Evolutionary conservation across 2,329 filamentous ascomycete genomes (phyloP).

Genomic region (Fusarium oligoseptatum): DNA sequence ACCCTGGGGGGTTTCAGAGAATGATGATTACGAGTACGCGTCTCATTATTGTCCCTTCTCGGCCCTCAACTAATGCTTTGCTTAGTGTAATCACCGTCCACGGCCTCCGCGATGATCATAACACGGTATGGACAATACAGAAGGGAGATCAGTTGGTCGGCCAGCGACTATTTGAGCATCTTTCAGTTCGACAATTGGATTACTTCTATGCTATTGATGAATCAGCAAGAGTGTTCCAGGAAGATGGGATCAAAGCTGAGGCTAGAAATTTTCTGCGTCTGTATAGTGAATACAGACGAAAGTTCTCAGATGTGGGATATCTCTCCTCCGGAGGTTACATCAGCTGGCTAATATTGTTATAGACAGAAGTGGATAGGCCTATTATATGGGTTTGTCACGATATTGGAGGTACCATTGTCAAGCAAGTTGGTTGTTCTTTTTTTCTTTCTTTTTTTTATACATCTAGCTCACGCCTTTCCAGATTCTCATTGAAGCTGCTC

Average conservation of each 20-base stretch:
- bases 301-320: not conserved
- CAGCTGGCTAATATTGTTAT: not conserved
- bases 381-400: constrained; percentile 9
- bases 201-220: not conserved
- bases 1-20: not conserved
- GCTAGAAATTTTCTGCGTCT: not conserved
- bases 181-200: not conserved
- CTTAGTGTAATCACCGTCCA: constrained; percentile 24
- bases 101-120: constrained; percentile 22
- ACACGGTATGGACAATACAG: constrained; percentile 8
- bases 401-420: constrained; percentile 8
- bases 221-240: not conserved
- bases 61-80: not conserved
- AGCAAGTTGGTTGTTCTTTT: not conserved
- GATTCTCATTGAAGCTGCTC: not conserved
- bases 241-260: not conserved
- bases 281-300: not conserved
- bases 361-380: not conserved
- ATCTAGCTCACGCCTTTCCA: not conserved
- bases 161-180: not conserved
- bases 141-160: not conserved
- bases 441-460: no score
- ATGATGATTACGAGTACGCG: constrained; percentile 10
- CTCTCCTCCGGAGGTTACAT: not conserved
- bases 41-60: not conserved